Base-by-base conservation (phyloP, 75 land plant genomes). In the Pseudotsuga menziesii region DNA sequence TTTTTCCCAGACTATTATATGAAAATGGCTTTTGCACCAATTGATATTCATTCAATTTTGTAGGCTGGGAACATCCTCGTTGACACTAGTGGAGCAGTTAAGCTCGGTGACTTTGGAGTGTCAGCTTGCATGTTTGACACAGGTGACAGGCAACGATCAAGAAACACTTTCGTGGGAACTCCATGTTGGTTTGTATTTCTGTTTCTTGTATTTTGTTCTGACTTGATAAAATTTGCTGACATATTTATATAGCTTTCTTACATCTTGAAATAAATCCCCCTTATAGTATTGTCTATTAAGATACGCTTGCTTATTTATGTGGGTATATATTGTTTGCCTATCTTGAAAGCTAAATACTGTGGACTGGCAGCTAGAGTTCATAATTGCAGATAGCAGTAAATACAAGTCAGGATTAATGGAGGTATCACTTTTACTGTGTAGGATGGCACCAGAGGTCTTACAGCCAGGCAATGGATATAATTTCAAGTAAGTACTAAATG, bases 381-480 rank as follows among this genome's bases (percentile, higher is more conserved):
- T 41, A 9, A 48, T 12, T 48, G 54, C 54, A 9, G 41, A 11
- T 48, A 9, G 54, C 54, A 48, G 54, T 9, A 48, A 48, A 44
- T 44, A 44, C 9, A 44, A 48, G 54, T 48, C 54, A 69, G 52
- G 48, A 69, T 69, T 69, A n/a, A 69, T 41, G 72, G 72, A 69
- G n/a, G 13, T 41, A n/a, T 35, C 41, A 41, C 12, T 39, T 73
- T n/a, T 27, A 55, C 32, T 56, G 75, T 73, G 61, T 78, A 97
- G 99, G 99, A 97, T 97, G 99, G 99, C 99, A 67, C 99, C 99
- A 13, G 99, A 97, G 75, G 99, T 97, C 11, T 82, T 97, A 82
- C 98, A 97, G 79, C 99, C 92, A 52, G 93, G 95, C 52, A 84
- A 87, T 82, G 99, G 99, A 76, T 97, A 97, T 91, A 88, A 95